A percentile compares a stretch with the other conserved stretches of the same genome.
phyloP scores from a whole-genome alignment of 768 basidiomycete species.

The Suillus placidus region DNA sequence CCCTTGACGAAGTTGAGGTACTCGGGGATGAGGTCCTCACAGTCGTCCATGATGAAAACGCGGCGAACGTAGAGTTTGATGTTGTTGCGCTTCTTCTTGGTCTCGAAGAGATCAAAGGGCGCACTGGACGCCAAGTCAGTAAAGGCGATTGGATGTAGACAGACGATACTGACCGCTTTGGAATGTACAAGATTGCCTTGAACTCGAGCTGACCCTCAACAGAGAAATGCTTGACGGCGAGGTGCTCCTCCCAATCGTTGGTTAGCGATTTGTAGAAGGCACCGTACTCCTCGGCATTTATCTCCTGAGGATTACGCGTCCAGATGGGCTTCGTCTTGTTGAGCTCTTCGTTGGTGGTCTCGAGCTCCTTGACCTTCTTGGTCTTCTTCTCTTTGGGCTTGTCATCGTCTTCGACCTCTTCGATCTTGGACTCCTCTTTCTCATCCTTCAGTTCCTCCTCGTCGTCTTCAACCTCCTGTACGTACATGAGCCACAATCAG shows the following conservation, averaged over 20 bases:
- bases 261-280: conserved; percentile 99
- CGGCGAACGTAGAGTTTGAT: conserved; percentile 99
- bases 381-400: conserved; percentile 90
- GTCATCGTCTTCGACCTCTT: conserved; percentile 84
- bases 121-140: conserved; percentile 54
- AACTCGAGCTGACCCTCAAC: conserved; percentile 99
- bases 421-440: conserved; percentile 75
- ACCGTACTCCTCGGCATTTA: conserved; percentile 89
- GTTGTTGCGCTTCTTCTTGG: conserved; percentile 99
- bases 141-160: neutral
- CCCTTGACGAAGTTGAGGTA: conserved; percentile 99
- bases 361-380: conserved; percentile 91
- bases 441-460: conserved; percentile 76
- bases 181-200: conserved; percentile 98
- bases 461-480: conserved; percentile 84
- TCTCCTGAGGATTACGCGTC: conserved; percentile 97
- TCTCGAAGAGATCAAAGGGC: conserved; percentile 99
- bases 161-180: conserved; percentile 73
- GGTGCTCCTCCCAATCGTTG: conserved; percentile 99
- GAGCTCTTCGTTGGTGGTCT: conserved; percentile 92
- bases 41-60: conserved; percentile 99
- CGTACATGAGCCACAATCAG: neutral
- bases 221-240: conserved; percentile 99
- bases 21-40: conserved; percentile 98
- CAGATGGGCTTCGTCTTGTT: conserved; percentile 99